Percentiles rank a stretch among this genome's conserved stretches.
Evolutionary conservation across 352 stramenopile genomes (phyloP).

Genomic region (Thalassiosira exigua): DNA sequence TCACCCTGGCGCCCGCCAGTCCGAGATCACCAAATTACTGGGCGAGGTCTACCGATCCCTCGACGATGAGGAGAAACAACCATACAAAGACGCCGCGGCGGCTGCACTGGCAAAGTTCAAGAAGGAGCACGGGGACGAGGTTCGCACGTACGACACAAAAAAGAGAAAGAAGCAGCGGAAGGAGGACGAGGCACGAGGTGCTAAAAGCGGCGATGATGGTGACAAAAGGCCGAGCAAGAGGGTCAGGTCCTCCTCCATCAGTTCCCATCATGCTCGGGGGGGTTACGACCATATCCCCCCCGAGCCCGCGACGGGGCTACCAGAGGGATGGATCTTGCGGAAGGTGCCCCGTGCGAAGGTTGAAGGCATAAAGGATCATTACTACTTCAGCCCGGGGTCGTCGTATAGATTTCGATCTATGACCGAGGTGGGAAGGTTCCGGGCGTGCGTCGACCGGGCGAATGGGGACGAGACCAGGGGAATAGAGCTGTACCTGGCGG

Average conservation of each 20-base stretch:
- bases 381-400: not conserved
- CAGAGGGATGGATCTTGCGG: no score
- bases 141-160: slow-evolving; percentile 33
- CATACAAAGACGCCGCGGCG: slow-evolving; percentile 60
- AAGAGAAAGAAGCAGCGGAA: slow-evolving; percentile 1
- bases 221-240: no score
- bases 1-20: slow-evolving; percentile 64
- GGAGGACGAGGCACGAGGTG: no score
- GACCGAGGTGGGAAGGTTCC: not conserved
- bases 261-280: no score
- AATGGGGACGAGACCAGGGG: slow-evolving; percentile 10
- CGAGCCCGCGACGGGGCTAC: no score
- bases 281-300: no score
- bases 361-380: no score
- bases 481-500: no score
- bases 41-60: not conserved
- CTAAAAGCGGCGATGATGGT: no score
- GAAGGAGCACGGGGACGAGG: slow-evolving; percentile 64
- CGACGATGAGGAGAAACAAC: slow-evolving; percentile 14
- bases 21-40: slow-evolving; percentile 62
- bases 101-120: slow-evolving; percentile 53
- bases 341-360: no score
- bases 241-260: no score
- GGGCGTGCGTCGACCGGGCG: not conserved
- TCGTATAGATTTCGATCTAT: not conserved